Conservation (phyloP, 345 rosid genomes). For the Camelina hispida region DNA sequence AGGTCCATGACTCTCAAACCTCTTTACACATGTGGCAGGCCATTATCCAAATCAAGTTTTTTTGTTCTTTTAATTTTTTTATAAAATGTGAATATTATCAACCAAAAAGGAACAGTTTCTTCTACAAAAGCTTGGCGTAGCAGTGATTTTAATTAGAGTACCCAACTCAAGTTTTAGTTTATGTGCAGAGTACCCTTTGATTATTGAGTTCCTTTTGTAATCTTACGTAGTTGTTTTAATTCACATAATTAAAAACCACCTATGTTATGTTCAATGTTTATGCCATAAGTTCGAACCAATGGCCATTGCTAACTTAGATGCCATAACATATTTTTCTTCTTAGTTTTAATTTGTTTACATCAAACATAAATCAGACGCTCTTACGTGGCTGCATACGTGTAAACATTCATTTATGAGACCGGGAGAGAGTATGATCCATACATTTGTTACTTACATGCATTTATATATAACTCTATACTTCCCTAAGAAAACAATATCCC, state of each 20-base stretch:
- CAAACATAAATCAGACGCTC: slow-evolving; percentile 23
- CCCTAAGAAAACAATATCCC: slow-evolving; percentile 8
- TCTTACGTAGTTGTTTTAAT: neutral
- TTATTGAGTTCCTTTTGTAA: slow-evolving; percentile 3
- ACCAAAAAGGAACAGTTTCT: no score
- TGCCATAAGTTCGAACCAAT: slow-evolving; percentile 22
- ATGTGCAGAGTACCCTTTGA: neutral
- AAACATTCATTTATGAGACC: slow-evolving; percentile 28
- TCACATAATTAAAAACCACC: slow-evolving; percentile 16
- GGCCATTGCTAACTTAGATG: slow-evolving; percentile 38
- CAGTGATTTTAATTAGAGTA: no score
- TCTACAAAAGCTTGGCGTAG: no score
- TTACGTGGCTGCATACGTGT: slow-evolving; percentile 39
- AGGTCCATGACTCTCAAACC: slow-evolving; percentile 19
- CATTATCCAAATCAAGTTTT: slow-evolving; percentile 19
- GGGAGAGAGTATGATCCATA: slow-evolving; percentile 8
- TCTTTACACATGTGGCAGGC: slow-evolving; percentile 28
- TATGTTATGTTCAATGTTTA: neutral
- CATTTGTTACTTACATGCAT: neutral
- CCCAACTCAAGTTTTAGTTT: slow-evolving; percentile 13
- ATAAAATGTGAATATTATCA: no score
- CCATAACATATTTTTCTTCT: slow-evolving; percentile 5
- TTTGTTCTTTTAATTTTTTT: no score
- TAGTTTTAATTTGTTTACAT: neutral
- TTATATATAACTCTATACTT: slow-evolving; percentile 22